phyloP scores from a whole-genome alignment of 2,329 filamentous ascomycete species.

The Exophiala phaeomuriformis region DNA sequence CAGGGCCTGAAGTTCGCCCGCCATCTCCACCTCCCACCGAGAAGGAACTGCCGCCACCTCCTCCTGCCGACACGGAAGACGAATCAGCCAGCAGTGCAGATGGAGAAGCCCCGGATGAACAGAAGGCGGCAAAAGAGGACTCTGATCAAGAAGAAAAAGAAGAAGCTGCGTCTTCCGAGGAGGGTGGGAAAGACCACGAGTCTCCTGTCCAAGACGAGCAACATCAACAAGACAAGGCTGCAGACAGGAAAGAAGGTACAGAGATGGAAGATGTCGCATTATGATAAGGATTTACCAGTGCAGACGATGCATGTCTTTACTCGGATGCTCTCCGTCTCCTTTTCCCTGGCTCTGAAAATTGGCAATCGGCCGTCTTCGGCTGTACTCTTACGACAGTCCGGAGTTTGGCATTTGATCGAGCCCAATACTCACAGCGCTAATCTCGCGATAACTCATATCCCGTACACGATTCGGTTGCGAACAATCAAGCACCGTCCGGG shows the following conservation, averaged over 20 bases:
- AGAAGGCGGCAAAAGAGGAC: conserved; percentile 20
- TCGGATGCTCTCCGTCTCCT: not conserved
- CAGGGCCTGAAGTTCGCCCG: conserved; percentile 25
- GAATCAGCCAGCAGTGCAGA: too few species aligned
- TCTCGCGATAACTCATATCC: not conserved
- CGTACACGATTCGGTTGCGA: not conserved
- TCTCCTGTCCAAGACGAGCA: conserved; percentile 6
- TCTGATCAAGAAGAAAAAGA: conserved; percentile 9
- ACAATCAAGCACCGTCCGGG: too few species aligned
- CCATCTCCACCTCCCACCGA: conserved; percentile 17
- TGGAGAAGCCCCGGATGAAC: not conserved
- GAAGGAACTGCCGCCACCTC: conserved; percentile 23
- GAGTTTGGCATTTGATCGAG: not conserved
- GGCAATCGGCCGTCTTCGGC: not conserved
- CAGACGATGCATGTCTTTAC: not conserved
- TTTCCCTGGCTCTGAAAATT: too few species aligned
- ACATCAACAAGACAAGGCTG: conserved; percentile 27
- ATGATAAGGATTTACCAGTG: conserved; percentile 6
- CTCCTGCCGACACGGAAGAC: conserved; percentile 23
- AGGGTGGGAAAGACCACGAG: conserved; percentile 18
- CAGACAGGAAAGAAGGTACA: conserved; percentile 22
- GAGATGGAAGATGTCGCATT: conserved; percentile 29
- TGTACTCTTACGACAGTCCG: not conserved
- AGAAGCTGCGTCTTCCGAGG: conserved; percentile 12
- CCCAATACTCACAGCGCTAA: not conserved